These are phyloP conservation scores for Corylus avellana DNA, from an alignment of 306 rosid genomes.

Conservation along the genomic window DNA sequence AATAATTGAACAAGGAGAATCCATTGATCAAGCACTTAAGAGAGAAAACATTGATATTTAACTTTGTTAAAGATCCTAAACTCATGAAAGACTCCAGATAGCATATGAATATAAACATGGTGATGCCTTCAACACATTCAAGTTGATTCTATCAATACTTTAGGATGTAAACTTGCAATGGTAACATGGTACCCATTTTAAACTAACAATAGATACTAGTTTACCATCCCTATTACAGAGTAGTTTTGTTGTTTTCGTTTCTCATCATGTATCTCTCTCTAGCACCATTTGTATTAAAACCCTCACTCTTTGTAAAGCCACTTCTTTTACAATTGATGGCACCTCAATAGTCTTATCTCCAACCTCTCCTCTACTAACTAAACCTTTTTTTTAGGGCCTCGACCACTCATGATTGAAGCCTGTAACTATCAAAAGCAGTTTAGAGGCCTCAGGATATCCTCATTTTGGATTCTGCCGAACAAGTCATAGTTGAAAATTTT, in stretches of 20 bases:
- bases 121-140: not conserved
- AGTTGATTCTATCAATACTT: constrained; percentile 5
- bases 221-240: constrained; percentile 2
- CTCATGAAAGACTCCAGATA: not conserved
- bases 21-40: constrained; percentile 21
- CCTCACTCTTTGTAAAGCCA: not conserved
- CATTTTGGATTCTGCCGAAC: not conserved
- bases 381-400: not conserved
- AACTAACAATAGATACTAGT: not conserved
- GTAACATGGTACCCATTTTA: not conserved
- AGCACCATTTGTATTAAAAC: not conserved
- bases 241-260: not conserved
- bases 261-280: constrained; percentile 1
- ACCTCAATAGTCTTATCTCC: not conserved
- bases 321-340: not conserved
- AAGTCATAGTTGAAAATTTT: not conserved
- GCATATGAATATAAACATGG: not conserved
- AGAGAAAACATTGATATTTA: constrained; percentile 13
- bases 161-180: not conserved
- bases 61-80: not conserved
- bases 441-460: not conserved
- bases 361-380: not conserved
- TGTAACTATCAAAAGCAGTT: not conserved
- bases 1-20: constrained; percentile 31
- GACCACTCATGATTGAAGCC: not conserved